Evolutionary conservation across 306 rosid genomes (phyloP), one percentile per base, ranked within the genome.

Genomic region (Sindora glabra): DNA sequence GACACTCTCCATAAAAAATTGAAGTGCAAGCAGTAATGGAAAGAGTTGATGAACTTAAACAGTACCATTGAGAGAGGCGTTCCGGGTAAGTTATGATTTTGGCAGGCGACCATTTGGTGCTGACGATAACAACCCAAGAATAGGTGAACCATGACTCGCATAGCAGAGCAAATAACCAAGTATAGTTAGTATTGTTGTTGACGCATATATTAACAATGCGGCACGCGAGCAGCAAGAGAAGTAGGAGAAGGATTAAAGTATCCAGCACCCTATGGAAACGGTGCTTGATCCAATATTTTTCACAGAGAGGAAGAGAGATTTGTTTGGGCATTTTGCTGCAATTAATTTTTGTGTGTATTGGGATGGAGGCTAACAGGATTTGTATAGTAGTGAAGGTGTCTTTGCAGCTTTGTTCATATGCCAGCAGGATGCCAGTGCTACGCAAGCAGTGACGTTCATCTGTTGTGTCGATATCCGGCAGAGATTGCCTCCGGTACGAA

Each of bases 131-230:
- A 19, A 65, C 0, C 74, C 64, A 60, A 0, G 15, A 11, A 65
- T 72, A 41, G 33, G 77, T 8, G 64, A 80, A 80, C 68, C 68
- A 76, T 2, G 48, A 47, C 54, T 76, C 82, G 48, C 69, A 80
- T 2, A 69, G 15, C 37, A 80, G 72, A 49, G 86, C 82, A 2
- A 61, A 69, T 14, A 72, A 51, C 64, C 71, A 72, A 22, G 76
- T 44, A 59, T 47, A 60, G 22, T 71, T 79, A 6, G 3, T 2
- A 25, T 71, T 62, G 59, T 49, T 48, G 3, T 6, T 3, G 9
- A 62, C 13, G 1, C 40, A 23, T 14, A 22, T 46, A n/a, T n/a
- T n/a, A n/a, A n/a, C n/a, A 5, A 72, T 6, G 8, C 82, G 81
- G 33, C 72, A 72, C 11, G 2, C 30, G 6, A 72, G 62, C 3